Base-by-base conservation (phyloP, 2,329 filamentous ascomycete species). In the Myotisia sp. region DNA sequence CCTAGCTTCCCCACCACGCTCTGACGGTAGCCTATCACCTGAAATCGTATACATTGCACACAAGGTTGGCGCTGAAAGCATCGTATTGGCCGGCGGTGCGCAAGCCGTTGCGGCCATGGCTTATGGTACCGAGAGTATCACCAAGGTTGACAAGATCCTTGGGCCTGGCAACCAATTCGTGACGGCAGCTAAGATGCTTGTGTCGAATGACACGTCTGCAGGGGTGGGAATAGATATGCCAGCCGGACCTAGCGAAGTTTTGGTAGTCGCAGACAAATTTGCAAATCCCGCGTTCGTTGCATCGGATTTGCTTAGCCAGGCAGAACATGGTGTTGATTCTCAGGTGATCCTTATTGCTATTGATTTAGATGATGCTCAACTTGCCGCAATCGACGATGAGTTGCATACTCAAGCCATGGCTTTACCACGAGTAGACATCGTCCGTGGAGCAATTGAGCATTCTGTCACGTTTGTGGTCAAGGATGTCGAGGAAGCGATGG, bases 101-200 rank as follows among this genome's bases (percentile, higher is more conserved):
- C 90, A 98, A 62, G 90, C 90, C 27, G 77, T 98, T 23, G 90
- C 87, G 13, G 90, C 90, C 30, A 80, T 98, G 78, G 90, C 90
- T 2, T 98, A 98, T 60, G 90, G 90, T 30, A 98, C 90, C 0
- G 80, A 94, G 59, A 87, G 77, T 47, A 75, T 98, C 33, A 82
- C 68, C 57, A 98, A 98, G 65, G 90, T 98, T 5, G 90, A 98
- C 68, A 98, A 98, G 72, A 94, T 98, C 47, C 74, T 95, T 8
- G 90, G 90, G 0, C 90, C 90, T 2, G 90, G 90, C 22, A 98
- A 98, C 61, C 90, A 95, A 58, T 98, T 95, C 53, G 90, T 98
- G 26, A 98, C 90, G 0, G 90, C 90, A 1, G 90, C 83, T 34
- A 98, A 98, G 71, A 98, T 98, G 90, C 71, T 86, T 48, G 90